Evolutionary conservation across 208 protist species (phyloP).

Genomic region (Trypanosoma brucei): DNA sequence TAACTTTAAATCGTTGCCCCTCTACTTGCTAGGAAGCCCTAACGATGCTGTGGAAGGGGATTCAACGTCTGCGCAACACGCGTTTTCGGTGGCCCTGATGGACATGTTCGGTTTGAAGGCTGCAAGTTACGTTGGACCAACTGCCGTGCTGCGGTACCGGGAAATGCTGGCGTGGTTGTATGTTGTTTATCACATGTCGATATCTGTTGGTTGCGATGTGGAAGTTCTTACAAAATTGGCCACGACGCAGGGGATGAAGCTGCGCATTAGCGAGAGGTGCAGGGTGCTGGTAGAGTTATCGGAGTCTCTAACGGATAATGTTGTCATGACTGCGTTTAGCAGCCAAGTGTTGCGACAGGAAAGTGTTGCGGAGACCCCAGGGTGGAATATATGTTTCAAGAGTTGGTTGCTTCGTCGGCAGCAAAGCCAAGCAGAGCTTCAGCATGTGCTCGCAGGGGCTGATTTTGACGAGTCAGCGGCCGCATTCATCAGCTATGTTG

Average conservation of each 20-base stretch:
- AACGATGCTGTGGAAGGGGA: no score
- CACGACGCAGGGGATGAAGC: constrained; percentile 4
- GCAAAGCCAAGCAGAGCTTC: background rate
- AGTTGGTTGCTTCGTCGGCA: constrained; percentile 10
- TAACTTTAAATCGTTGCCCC: background rate
- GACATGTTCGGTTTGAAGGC: constrained; percentile 16
- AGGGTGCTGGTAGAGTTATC: constrained; percentile 21
- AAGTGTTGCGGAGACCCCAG: background rate
- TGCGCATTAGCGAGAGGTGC: constrained; percentile 15
- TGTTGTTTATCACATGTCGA: constrained; percentile 22
- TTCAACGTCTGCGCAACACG: background rate
- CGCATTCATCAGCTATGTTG: constrained; percentile 17
- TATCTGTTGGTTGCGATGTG: constrained; percentile 17
- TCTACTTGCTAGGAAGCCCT: background rate
- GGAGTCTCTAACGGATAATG: constrained; percentile 9
- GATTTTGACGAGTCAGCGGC: background rate
- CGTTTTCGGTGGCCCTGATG: constrained; percentile 7
- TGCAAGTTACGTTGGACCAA: constrained; percentile 6
- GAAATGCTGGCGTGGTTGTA: constrained; percentile 24
- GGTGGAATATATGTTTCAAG: constrained; percentile 5
- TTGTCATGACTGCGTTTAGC: background rate
- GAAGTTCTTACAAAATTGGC: constrained; percentile 14
- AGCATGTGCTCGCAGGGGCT: background rate
- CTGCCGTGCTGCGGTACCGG: constrained; percentile 1
- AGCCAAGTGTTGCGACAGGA: background rate